phyloP scores from a whole-genome alignment of 202 grass and related monocot species.

The Schoenoplectus triqueter region DNA sequence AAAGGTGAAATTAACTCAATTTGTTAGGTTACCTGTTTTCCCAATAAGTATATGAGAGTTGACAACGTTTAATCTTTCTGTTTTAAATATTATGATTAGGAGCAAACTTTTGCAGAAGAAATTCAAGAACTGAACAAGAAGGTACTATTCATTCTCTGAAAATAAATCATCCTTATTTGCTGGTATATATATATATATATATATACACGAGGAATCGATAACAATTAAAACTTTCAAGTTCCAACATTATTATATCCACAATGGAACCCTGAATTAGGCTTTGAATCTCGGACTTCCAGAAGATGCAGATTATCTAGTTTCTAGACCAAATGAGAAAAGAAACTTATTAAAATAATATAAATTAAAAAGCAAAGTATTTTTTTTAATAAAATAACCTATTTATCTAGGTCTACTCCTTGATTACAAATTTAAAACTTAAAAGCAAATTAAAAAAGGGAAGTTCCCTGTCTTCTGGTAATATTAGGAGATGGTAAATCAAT shows the following conservation, averaged over 20 bases:
- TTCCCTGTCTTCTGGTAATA: background rate
- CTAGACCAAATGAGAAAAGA: background rate
- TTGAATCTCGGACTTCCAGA: background rate
- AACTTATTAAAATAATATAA: background rate
- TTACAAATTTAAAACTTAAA: background rate
- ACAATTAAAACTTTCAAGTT: background rate
- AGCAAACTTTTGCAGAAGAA: conserved; percentile 60
- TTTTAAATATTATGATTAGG: conserved; percentile 48
- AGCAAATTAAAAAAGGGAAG: background rate
- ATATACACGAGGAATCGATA: no score
- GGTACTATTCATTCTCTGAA: conserved; percentile 43
- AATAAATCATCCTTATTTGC: background rate
- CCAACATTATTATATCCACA: background rate
- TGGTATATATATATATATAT: no score
- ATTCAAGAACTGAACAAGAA: conserved; percentile 78
- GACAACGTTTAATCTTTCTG: background rate
- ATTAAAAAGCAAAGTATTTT: no score
- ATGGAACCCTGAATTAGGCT: background rate
- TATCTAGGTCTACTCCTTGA: no score
- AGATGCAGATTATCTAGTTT: background rate
- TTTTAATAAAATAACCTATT: no score
- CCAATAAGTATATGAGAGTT: conserved; percentile 10
- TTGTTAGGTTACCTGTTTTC: background rate
- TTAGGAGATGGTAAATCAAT: background rate
- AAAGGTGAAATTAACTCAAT: conserved; percentile 51